Evolutionary conservation across 2,329 filamentous ascomycete genomes (phyloP), one percentile per base, ranked within the genome.

Genomic region (Bipolaris oryzae): DNA sequence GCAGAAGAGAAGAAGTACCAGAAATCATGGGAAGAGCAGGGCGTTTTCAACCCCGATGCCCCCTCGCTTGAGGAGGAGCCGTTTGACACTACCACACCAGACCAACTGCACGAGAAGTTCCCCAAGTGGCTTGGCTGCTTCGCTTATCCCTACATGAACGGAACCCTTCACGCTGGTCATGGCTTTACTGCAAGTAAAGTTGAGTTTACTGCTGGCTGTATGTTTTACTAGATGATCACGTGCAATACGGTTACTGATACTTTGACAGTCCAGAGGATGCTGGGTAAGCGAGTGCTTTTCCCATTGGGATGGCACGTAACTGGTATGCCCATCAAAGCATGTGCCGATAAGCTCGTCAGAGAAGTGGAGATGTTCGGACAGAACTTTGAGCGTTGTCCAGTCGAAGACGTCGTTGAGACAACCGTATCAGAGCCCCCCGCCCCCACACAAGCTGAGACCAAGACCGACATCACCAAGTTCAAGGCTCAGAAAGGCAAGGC

Each of bases 291-390:
- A 50, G 84, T 89, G 55, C 82, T 98, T 50, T 97, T 95, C 76
- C 95, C 95, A 55, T 89, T 95, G 72, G 95, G 94, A 31, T 99
- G 92, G 81, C 95, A 99, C 82, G 92, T 90, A 79, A 98, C 94
- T 0, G 95, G 95, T 69, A 96, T 99, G 89, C 71, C 74, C 7
- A 99, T 99, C 82, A 97, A 97, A 59, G 93, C 95, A 5, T 96
- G 91, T 71, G 92, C 95, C 52, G 94, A 99, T 82, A 98, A 98
- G 82, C 86, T 99, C 43, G 87, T 89, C 57, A 87, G 91, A 61
- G 95, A 99, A 79, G 89, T 98, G 54, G 87, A 91, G 78, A 82
- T 89, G 79, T 99, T 98, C 71, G 95, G 95, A 20, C 80, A 89
- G 73, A 87, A 92, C 71, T 98, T 98, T 62, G 89, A 93, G 71